Conservation (phyloP, 2,329 filamentous ascomycete genomes). For the Aspergillus terreus region DNA sequence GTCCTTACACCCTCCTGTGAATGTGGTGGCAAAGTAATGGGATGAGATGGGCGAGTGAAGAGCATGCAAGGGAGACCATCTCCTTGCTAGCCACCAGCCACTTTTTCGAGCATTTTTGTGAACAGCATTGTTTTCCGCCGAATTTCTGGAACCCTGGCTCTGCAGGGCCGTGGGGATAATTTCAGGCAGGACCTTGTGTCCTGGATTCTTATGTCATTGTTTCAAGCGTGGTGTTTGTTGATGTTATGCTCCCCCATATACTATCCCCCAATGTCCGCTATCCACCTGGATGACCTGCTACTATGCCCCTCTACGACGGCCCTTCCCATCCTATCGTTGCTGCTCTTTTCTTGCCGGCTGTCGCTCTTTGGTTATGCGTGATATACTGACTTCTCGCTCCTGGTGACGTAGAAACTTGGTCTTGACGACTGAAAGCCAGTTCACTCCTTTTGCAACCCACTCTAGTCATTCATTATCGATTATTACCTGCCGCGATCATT, state of each 20-base stretch:
- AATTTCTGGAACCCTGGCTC: not conserved
- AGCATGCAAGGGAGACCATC: conserved; percentile 3
- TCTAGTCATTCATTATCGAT: conserved; percentile 12
- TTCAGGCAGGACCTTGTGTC: not conserved
- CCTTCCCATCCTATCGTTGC: too few relatives aligned
- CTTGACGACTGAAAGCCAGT: conserved; percentile 6
- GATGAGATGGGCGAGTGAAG: not conserved
- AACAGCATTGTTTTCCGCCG: not conserved
- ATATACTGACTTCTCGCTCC: conserved; percentile 12
- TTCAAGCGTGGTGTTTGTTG: conserved; percentile 1
- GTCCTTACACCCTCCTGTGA: not conserved
- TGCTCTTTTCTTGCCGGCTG: not conserved
- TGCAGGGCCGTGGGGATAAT: not conserved
- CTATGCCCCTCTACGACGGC: not conserved
- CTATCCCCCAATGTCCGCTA: not conserved
- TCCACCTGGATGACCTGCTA: not conserved
- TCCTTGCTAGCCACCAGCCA: conserved; percentile 7
- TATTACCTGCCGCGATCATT: conserved; percentile 11
- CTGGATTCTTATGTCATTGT: conserved; percentile 3
- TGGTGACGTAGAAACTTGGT: conserved; percentile 14
- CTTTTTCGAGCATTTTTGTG: not conserved
- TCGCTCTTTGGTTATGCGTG: not conserved
- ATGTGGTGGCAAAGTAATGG: not conserved
- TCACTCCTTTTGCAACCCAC: conserved; percentile 13
- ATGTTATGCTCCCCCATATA: conserved; percentile 1